Evolutionary conservation across 192 early-diverging fungal species (phyloP).

Genomic region (Thamnidium elegans): DNA sequence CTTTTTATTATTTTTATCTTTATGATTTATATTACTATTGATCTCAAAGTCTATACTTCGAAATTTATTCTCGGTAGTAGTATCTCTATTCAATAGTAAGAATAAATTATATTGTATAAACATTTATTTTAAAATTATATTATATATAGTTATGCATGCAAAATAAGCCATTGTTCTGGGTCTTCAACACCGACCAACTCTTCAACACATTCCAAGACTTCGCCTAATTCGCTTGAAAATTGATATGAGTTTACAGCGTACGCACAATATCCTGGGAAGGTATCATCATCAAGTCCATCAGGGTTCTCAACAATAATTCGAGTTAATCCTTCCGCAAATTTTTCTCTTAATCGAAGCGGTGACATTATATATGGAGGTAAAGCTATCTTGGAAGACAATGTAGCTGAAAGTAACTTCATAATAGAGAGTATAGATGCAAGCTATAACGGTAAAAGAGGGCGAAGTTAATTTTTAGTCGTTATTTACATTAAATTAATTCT

Average conservation of each 20-base stretch:
- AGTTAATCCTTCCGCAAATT: slow-evolving; percentile 8
- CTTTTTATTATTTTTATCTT: no score
- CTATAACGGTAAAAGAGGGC: no score
- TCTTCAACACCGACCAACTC: slow-evolving; percentile 27
- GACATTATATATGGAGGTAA: slow-evolving; percentile 29
- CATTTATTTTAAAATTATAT: neutral
- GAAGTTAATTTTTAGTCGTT: no score
- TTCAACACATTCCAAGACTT: slow-evolving; percentile 13
- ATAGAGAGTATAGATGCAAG: slow-evolving; percentile 27
- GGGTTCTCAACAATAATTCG: neutral
- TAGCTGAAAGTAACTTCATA: slow-evolving; percentile 27
- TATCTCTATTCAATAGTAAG: no score
- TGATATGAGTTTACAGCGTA: slow-evolving; percentile 21
- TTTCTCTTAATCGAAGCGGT: slow-evolving; percentile 13
- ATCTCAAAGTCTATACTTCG: no score
- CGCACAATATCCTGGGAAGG: slow-evolving; percentile 19
- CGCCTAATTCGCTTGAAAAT: slow-evolving; percentile 23
- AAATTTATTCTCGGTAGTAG: no score
- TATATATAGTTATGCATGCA: neutral
- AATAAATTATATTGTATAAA: neutral
- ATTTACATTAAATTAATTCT: no score
- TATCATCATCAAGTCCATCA: neutral
- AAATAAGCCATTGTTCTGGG: slow-evolving; percentile 20
- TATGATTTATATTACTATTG: no score
- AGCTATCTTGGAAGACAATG: slow-evolving; percentile 30